These are phyloP conservation scores for Micractinium conductrix DNA, from an alignment of 139 green algal genomes.

Conservation along the genomic window DNA sequence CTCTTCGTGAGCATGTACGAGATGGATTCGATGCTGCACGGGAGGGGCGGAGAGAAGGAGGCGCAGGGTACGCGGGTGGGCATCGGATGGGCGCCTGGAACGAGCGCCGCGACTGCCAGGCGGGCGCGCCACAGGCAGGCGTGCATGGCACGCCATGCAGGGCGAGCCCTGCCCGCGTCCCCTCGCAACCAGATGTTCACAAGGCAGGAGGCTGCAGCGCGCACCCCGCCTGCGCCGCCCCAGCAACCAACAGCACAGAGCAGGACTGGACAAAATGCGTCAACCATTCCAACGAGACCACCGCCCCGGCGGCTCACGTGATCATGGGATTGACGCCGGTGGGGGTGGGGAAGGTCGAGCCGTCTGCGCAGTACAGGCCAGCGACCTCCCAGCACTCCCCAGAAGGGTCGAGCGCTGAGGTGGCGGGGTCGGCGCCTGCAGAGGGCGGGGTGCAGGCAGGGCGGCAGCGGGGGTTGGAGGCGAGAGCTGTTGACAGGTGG, in stretches of 20 bases:
- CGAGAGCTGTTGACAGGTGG: not conserved
- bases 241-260: too few species aligned
- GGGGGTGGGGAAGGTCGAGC: conserved; percentile 65
- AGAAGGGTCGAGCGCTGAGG: conserved; percentile 56
- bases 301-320: conserved; percentile 28
- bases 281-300: too few species aligned
- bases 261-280: too few species aligned
- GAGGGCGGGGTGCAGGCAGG: not conserved
- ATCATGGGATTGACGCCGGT: conserved; percentile 80
- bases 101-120: too few species aligned
- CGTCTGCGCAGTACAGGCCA: conserved; percentile 72
- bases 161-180: not conserved
- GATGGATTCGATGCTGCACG: conserved; percentile 47
- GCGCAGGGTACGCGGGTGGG: not conserved
- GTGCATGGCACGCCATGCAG: not conserved
- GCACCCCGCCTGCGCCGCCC: too few species aligned
- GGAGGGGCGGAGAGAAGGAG: not conserved
- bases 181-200: too few species aligned
- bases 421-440: conserved; percentile 22
- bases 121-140: too few species aligned
- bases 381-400: conserved; percentile 74
- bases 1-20: conserved; percentile 52
- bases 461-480: not conserved
- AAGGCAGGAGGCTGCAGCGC: too few species aligned
- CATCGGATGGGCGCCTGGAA: not conserved